Base-by-base conservation (phyloP, 768 basidiomycete genomes). In the Mycena vulgaris region DNA sequence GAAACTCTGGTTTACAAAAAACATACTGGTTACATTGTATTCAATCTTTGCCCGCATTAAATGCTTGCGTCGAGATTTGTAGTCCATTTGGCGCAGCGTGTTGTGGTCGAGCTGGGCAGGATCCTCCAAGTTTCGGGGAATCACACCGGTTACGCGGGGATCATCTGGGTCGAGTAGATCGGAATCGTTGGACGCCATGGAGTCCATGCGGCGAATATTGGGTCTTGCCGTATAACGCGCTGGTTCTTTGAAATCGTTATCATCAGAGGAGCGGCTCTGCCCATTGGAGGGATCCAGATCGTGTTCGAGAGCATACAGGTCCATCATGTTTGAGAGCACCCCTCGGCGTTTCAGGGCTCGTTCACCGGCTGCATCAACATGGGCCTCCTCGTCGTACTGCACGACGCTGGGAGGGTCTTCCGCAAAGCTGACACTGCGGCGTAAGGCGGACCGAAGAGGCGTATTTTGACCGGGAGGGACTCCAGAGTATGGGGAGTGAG, bases 81-180 rank as follows among this genome's bases (percentile, higher is more conserved):
- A 93, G 75, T 88, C 88, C 90, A 93, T 91, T 69, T 86, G 84
- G 53, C 88, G 86, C 40, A 93, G 82, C 51, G 83, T 83, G 62
- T 90, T 87, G 68, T 85, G 88, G 78, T 91, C 90, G 21, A 90
- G 79, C 67, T 92, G 92, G 33, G 89, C 88, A 10, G 85, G 84
- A 74, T 92, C 91, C 64, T 89, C 88, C 37, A 88, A 80, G 64
- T 84, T 83, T 68, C 81, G 81, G 60, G 83, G 84, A 72, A 79
- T 83, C 33, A 86, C 78, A 7, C 91, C 91, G 49, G 90, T 93
- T 27, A 93, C 82, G 48, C 86, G 84, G 57, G 92, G 93, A 78
- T 95, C 93, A 72, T 95, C 92, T 21, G 89, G 86, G 76, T 95
- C 94, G 42, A 92, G 79, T 10, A 87, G 64, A 19, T 91, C 88